Evolutionary conservation across 805 yeast genomes (phyloP), one percentile per base, ranked within the genome.

Genomic region (Candida hispaniensis): DNA sequence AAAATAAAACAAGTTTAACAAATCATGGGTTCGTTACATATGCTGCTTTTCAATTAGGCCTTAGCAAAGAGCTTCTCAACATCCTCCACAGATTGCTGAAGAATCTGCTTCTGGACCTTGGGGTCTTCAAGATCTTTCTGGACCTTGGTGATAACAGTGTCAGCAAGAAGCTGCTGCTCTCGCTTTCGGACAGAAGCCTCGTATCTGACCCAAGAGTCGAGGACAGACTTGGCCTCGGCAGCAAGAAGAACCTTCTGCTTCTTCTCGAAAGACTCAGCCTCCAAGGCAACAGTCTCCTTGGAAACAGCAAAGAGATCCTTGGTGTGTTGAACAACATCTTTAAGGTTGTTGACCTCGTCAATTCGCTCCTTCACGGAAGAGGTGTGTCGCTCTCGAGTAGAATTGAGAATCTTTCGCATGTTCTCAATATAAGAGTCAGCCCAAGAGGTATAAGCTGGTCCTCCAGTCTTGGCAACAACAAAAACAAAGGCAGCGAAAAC

Each of bases 131-230:
- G 63, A 64, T 83, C 91, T 61, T 77, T 64, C 69, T 81, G 75
- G 54, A 88, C 91, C 69, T 82, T 85, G 38, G 85, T 67, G 58
- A 85, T 80, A 47, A 91, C 94, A 41, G 85, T 55, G 56, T 79
- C 66, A 49, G 93, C 75, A 54, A 91, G 75, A 63, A 82, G 94
- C 63, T 76, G 72, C 71, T 91, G 98, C 71, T 91, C 94, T 57
- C 75, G 66, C 69, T 83, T 94, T 69, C 96, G 88, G 49, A 86
- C 91, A 59, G 83, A 85, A 49, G 82, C 79, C 71, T 91, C 98
- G 64, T 80, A 81, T 74, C 97, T 82, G 52, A 86, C 96, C 98
- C 98, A 91, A 10, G 97, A 83, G 66, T 91, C 98, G 58, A 91
- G 75, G 43, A 88, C 94, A 40, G 91, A 66, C 69, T 80, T 85